These are phyloP conservation scores for Calonectria hongkongensis DNA, from an alignment of 2,329 filamentous ascomycete genomes.

Conservation along the genomic window DNA sequence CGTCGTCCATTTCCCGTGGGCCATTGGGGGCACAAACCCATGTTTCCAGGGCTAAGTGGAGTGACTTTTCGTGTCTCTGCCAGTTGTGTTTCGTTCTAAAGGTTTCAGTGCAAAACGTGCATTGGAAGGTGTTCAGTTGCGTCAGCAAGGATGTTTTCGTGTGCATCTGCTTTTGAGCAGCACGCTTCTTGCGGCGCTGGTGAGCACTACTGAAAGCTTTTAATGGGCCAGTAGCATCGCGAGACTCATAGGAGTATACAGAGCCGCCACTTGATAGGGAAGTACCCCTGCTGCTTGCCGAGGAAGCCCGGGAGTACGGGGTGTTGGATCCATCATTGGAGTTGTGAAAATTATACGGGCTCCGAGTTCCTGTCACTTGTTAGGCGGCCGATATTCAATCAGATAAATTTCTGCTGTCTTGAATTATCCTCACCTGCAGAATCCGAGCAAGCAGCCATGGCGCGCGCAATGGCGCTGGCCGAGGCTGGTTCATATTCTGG, in stretches of 20 bases:
- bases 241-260: constrained; percentile 39
- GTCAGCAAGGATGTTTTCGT: constrained; percentile 18
- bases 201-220: constrained; percentile 4
- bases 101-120: constrained; percentile 65
- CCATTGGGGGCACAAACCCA: constrained; percentile 64
- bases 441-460: constrained; percentile 37
- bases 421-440: constrained; percentile 9
- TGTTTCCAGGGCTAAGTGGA: constrained; percentile 64
- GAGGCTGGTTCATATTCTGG: constrained; percentile 55
- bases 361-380: background rate
- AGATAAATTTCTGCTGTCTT: background rate
- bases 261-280: constrained; percentile 43
- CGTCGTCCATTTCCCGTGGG: constrained; percentile 56
- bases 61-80: constrained; percentile 69
- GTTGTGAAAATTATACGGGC: constrained; percentile 9
- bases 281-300: constrained; percentile 46
- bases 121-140: constrained; percentile 55
- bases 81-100: constrained; percentile 66
- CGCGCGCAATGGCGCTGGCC: constrained; percentile 53
- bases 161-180: constrained; percentile 23
- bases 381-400: background rate
- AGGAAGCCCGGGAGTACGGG: constrained; percentile 42
- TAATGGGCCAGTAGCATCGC: background rate
- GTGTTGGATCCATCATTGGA: constrained; percentile 21
- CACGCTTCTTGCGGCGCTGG: constrained; percentile 28